Conservation (phyloP, 2,329 filamentous ascomycete species). For the Pseudocercospora fuligena region DNA sequence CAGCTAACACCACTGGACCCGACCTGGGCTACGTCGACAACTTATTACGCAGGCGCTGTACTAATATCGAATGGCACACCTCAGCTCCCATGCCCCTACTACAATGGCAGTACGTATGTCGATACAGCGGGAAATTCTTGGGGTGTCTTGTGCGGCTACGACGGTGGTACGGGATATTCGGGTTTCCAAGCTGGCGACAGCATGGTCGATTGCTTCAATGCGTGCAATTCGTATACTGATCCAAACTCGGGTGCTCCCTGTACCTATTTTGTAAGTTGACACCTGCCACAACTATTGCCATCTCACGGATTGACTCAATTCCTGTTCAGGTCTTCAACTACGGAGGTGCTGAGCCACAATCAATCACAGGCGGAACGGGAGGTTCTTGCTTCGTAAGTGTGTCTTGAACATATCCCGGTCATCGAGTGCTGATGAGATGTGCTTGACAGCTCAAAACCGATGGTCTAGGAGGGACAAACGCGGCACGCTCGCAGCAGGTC, state of each 20-base stretch:
- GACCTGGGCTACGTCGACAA: background rate
- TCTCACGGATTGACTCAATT: too few relatives aligned
- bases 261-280: too few relatives aligned
- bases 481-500: background rate
- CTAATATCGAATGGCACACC: constrained; percentile 11
- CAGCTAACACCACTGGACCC: background rate
- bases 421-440: background rate
- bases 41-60: constrained; percentile 7
- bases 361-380: background rate
- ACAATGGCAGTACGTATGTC: constrained; percentile 1
- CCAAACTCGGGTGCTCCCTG: too few relatives aligned
- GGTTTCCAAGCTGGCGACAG: background rate
- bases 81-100: constrained; percentile 12
- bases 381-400: background rate
- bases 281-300: too few relatives aligned
- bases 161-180: background rate
- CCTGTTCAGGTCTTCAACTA: background rate
- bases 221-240: background rate
- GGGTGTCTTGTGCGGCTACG: background rate
- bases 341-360: background rate
- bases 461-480: background rate
- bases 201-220: background rate
- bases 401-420: too few relatives aligned
- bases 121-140: background rate
- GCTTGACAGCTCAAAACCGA: background rate